Evolutionary conservation across 441 rosid genomes (phyloP), one percentile per base, ranked within the genome.

Genomic region (Syzygium malaccense): DNA sequence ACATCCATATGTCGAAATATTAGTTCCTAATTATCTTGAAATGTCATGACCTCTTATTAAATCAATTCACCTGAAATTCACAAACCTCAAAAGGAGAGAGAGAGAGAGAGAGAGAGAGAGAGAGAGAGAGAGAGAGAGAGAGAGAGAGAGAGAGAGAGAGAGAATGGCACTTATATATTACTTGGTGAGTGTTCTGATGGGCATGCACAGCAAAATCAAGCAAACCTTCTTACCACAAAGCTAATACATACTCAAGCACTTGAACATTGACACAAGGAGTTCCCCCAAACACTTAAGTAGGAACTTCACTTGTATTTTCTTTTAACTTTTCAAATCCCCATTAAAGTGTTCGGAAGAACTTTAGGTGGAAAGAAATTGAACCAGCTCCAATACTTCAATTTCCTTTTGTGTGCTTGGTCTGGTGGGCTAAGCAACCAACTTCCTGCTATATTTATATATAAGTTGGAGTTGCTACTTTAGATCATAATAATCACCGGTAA

Each of bases 261-360:
- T 62, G 33, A 62, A 62, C 18, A 6, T 14, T 58, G 64, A 58
- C 64, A 86, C n/a, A 53, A 25, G 64, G 87, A 86, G 87, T 33
- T 86, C 87, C 87, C 71, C 54, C 87, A 86, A 86, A 86, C 87
- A 86, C 87, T 86, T 57, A 54, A 86, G 18, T 58, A 56, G 45
- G 49, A 56, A 41, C 6, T 58, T 18, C 20, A 20, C 58, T 32
- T 55, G 28, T 60, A 5, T 26, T 58, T 58, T 25, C 30, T 26
- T 26, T 58, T 26, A 11, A 14, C 30, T 11, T 58, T 11, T 26
- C 64, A 26, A 58, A 26, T 86, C 87, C 62, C 62, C 87, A 26
- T 54, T 56, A 54, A 86, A 86, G 87, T 57, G 87, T 12, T 57
- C 37, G 25, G 68, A 28, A 60, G 87, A 86, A 86, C 87, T 86